Evolutionary conservation across 306 rosid genomes (phyloP).

Genomic region (Malus asiatica): DNA sequence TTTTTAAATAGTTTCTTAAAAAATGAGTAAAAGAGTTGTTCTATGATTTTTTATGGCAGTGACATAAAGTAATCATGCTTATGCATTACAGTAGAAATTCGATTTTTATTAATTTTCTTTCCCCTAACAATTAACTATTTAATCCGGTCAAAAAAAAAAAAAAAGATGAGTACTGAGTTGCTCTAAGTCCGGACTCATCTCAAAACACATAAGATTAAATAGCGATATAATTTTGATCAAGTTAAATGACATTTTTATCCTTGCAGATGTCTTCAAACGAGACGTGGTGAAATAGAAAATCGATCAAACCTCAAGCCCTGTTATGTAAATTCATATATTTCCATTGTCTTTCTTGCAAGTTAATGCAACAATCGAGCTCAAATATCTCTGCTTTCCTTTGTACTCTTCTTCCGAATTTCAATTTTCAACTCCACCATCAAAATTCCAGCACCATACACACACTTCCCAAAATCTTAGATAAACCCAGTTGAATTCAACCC

Average conservation of each 20-base stretch:
- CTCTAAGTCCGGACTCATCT: too few species aligned
- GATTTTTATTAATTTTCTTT: too few species aligned
- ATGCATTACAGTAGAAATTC: too few species aligned
- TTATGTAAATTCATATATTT: not conserved
- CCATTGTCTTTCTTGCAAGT: not conserved
- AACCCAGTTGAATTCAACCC: constrained; percentile 14
- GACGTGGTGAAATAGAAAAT: not conserved
- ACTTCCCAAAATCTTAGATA: constrained; percentile 15
- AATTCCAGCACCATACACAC: constrained; percentile 17
- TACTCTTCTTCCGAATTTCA: constrained; percentile 1
- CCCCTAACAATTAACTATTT: too few species aligned
- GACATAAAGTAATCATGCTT: too few species aligned
- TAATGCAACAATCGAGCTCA: not conserved
- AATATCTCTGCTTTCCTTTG: not conserved
- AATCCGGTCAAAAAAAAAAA: too few species aligned
- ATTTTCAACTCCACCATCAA: constrained; percentile 6
- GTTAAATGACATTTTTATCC: not conserved
- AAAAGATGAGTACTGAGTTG: too few species aligned
- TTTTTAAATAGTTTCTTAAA: too few species aligned
- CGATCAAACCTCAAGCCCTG: not conserved
- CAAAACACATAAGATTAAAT: too few species aligned
- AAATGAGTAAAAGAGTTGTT: too few species aligned
- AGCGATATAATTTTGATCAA: not conserved
- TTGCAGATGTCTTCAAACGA: not conserved
- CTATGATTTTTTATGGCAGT: too few species aligned